Conservation (phyloP, 78 protist species). For the Dictyostelium capitatum region DNA sequence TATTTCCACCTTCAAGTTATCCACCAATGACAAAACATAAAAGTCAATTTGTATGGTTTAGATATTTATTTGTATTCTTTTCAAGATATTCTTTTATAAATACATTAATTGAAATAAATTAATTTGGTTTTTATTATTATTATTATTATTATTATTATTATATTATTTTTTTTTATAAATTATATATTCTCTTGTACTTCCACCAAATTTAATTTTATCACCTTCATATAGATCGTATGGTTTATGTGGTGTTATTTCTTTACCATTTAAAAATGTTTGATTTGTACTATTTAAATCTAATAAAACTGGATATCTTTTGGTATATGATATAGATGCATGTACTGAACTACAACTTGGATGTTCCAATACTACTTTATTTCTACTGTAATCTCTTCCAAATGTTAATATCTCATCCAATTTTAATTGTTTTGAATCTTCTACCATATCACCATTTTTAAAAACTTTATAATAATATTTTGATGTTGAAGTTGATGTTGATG, state of each 20-base stretch:
- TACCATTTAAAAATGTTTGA: constrained; percentile 63
- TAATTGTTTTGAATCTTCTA: not conserved
- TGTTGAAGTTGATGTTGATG: not conserved
- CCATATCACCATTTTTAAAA: constrained; percentile 24
- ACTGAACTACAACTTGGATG: constrained; percentile 60
- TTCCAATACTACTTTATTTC: constrained; percentile 38
- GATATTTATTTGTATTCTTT: constrained; percentile 87
- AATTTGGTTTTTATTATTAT: not conserved
- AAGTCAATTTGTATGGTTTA: constrained; percentile 92
- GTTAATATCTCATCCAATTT: not conserved
- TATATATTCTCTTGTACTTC: constrained; percentile 67
- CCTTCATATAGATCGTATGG: constrained; percentile 51
- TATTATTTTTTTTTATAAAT: constrained; percentile 20
- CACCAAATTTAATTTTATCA: constrained; percentile 76
- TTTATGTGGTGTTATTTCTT: constrained; percentile 43
- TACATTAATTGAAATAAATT: constrained; percentile 62
- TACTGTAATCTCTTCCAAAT: constrained; percentile 52
- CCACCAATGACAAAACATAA: constrained; percentile 85
- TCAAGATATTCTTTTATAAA: constrained; percentile 85
- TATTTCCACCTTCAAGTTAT: constrained; percentile 5
- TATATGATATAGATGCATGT: constrained; percentile 57
- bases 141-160: not conserved
- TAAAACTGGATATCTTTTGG: constrained; percentile 8
- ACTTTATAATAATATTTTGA: constrained; percentile 36
- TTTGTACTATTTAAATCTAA: constrained; percentile 57